A percentile compares a stretch with the other conserved stretches of the same genome.
Conservation (phyloP, 2,329 filamentous ascomycete genomes). For the Trichophyton mentagrophytes region DNA sequence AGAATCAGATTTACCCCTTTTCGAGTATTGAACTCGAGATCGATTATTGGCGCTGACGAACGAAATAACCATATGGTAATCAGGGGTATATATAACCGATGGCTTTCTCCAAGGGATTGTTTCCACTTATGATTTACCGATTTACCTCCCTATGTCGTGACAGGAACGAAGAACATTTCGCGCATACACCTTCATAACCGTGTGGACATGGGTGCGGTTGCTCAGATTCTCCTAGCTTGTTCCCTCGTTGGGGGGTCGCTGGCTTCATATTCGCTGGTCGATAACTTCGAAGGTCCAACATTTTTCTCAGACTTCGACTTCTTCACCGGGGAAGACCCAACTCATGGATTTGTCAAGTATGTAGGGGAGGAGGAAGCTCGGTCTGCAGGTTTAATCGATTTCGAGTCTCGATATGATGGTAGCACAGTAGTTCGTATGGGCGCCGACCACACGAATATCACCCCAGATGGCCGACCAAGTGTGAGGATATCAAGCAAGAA, state of each 20-base stretch:
- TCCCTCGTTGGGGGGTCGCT: neutral
- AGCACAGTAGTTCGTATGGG: conserved; percentile 32
- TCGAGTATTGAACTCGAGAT: neutral
- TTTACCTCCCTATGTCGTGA: too few species aligned
- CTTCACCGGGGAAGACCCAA: conserved; percentile 36
- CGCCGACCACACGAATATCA: conserved; percentile 31
- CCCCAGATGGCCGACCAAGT: conserved; percentile 30
- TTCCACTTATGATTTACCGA: neutral
- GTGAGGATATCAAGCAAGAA: conserved; percentile 35
- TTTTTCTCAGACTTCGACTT: conserved; percentile 42
- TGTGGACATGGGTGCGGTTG: neutral
- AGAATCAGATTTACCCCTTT: neutral
- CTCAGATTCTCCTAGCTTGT: neutral
- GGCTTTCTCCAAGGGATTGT: neutral
- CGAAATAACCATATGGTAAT: neutral
- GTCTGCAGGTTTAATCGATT: conserved; percentile 24
- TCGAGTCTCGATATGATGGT: conserved; percentile 17
- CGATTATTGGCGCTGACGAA: neutral
- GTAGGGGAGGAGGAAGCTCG: conserved; percentile 30
- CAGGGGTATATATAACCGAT: neutral
- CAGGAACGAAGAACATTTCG: neutral
- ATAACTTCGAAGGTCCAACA: conserved; percentile 33
- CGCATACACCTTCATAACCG: neutral
- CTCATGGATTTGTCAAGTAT: conserved; percentile 41
- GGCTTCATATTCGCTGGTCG: conserved; percentile 20